Percentiles rank a stretch among this genome's conserved stretches.
phyloP scores from a whole-genome alignment of 129 eudicot species.

The Tanacetum coccineum region DNA sequence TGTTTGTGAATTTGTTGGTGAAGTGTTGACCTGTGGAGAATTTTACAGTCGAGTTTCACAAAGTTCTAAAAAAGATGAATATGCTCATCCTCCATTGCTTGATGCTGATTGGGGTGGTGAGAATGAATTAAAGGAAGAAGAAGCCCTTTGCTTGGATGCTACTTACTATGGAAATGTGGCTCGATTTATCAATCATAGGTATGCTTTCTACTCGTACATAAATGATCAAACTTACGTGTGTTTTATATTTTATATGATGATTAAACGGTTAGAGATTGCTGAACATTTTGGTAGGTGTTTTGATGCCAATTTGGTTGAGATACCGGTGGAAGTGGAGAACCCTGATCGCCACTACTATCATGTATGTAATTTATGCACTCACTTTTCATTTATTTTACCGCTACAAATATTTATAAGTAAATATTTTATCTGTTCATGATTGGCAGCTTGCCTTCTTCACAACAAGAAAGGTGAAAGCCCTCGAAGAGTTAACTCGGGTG shows the following conservation, averaged over 20 bases:
- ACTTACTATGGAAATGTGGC: conserved; percentile 80
- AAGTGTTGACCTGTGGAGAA: conserved; percentile 65
- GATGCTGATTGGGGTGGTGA: conserved; percentile 89
- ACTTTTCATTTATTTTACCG: not conserved
- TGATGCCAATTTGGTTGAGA: conserved; percentile 76
- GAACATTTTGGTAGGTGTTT: conserved; percentile 48
- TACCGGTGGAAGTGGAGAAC: conserved; percentile 91
- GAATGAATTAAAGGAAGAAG: conserved; percentile 58
- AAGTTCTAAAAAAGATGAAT: conserved; percentile 41
- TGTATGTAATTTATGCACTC: conserved; percentile 39
- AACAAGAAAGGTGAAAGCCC: conserved; percentile 72
- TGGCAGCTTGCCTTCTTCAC: conserved; percentile 89
- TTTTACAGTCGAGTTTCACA: conserved; percentile 52
- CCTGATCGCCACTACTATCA: conserved; percentile 88
- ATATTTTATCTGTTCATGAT: conserved; percentile 10
- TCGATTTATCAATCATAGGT: conserved; percentile 82
- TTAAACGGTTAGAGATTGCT: not conserved
- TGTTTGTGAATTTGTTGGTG: conserved; percentile 94
- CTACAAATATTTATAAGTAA: not conserved
- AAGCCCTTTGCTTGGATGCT: conserved; percentile 79
- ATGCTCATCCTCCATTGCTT: conserved; percentile 74
- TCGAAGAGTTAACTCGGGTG: conserved; percentile 95
- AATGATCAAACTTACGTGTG: not conserved
- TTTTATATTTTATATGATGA: conserved; percentile 11
- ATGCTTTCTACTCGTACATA: conserved; percentile 21